These are phyloP conservation scores for Quercus glauca DNA, from an alignment of 306 rosid species.

Conservation along the genomic window DNA sequence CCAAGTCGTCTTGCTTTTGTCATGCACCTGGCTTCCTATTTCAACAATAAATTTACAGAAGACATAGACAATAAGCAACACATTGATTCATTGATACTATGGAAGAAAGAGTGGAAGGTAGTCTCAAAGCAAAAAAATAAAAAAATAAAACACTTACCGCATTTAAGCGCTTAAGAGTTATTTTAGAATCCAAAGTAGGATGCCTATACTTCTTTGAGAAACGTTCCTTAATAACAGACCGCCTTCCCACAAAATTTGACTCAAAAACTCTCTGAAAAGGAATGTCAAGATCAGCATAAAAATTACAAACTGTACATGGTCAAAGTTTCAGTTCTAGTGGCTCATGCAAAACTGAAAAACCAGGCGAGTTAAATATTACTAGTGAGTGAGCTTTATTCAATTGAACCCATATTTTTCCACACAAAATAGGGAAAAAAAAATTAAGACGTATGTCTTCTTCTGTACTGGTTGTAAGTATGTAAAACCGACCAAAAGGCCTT, in stretches of 20 bases:
- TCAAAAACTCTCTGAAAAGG: constrained; percentile 71
- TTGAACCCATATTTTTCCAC: neutral
- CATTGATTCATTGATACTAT: neutral
- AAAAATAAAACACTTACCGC: constrained; percentile 41
- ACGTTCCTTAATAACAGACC: constrained; percentile 75
- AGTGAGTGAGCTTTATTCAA: neutral
- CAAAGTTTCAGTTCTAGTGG: neutral
- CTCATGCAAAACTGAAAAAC: neutral
- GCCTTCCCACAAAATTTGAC: constrained; percentile 75
- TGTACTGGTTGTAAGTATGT: neutral
- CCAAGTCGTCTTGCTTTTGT: constrained; percentile 90
- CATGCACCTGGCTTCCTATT: constrained; percentile 92
- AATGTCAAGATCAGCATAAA: constrained; percentile 9
- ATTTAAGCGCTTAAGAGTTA: constrained; percentile 76
- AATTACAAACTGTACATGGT: neutral
- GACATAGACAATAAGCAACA: constrained; percentile 2
- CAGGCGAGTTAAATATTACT: neutral
- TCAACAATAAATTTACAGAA: constrained; percentile 12
- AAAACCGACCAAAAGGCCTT: neutral
- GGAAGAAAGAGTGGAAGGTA: neutral
- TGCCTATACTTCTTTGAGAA: constrained; percentile 93
- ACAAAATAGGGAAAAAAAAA: neutral
- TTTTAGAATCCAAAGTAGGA: constrained; percentile 83
- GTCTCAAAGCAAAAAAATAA: neutral
- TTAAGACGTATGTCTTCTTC: neutral